Percentiles rank a stretch among this genome's conserved stretches.
These are phyloP conservation scores for Zea mays DNA, from an alignment of 176 grass and related monocot genomes.

Conservation along the genomic window DNA sequence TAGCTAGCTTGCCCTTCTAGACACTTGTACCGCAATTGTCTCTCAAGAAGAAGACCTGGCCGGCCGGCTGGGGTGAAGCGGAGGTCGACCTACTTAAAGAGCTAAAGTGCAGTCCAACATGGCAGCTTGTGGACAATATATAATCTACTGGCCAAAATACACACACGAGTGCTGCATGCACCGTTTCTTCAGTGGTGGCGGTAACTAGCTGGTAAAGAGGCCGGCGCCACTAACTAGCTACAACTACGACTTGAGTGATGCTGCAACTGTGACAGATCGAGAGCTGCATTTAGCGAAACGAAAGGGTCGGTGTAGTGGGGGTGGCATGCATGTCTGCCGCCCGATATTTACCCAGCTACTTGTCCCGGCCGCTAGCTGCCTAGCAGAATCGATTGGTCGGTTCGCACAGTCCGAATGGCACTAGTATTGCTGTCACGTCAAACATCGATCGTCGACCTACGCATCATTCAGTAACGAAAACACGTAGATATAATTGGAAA, in stretches of 20 bases:
- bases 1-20: not conserved
- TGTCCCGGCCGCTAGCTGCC: too few species aligned
- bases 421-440: too few species aligned
- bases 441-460: too few species aligned
- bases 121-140: not conserved
- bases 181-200: conserved; percentile 5
- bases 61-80: not conserved
- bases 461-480: too few species aligned
- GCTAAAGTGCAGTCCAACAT: conserved; percentile 24
- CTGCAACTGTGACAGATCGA: not conserved
- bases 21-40: not conserved
- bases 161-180: not conserved
- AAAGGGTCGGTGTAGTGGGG: too few species aligned
- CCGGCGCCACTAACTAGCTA: not conserved
- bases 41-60: not conserved
- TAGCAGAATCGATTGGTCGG: too few species aligned
- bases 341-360: too few species aligned
- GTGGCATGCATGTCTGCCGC: too few species aligned
- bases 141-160: not conserved
- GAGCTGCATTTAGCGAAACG: too few species aligned
- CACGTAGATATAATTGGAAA: too few species aligned
- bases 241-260: not conserved
- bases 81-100: not conserved
- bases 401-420: too few species aligned
- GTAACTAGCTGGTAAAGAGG: not conserved